Base-by-base conservation (phyloP, 2,329 filamentous ascomycete species). In the Amauroascus niger region DNA sequence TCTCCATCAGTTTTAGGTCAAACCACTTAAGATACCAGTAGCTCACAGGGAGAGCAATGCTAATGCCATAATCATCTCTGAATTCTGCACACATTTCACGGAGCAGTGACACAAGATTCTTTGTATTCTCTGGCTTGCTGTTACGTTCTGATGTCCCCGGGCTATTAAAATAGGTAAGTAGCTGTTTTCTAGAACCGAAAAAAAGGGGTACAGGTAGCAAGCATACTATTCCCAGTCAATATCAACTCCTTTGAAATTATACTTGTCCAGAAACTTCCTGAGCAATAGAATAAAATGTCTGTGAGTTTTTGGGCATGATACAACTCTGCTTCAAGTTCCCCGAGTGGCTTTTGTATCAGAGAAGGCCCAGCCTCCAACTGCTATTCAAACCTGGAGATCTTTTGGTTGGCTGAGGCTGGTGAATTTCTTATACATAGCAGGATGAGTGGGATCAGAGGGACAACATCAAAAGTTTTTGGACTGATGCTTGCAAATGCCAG, bases 1-100 rank as follows among this genome's bases (percentile, higher is more conserved):
- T 13, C 2, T 47, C 28, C 48, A 65, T 57, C 8, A 47, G 45
- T 18, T 44, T 32, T 11, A 65, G 9, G 41, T 66, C 62, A 41
- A 65, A 66, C 6, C 58, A 46, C 45, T 58, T 56, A 6, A 66
- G 48, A 44, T 65, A 65, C 60, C 46, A 57, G 33, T 57, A 55
- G 18, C 48, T 55, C 13, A 46, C 51, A 11, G 56, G 54, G 18
- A 56, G 33, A 22, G 56, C 50, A 28, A 58, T 48, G 28, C 37
- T 56, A 11, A 58, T 26, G 9, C 54, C 56, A 39, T 58, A 56
- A 16, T 28, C 43, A 11, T 26, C 37, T 18, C 47, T 49, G 37
- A 52, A 48, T 24, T 46, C 51, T 3, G 28, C 44, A 16, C 45
- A 50, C 14, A 56, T 44, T 14, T 58, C 54, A 28, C 50, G 54